These are phyloP conservation scores for Alternaria hordeiaustralica DNA, from an alignment of 2,329 filamentous ascomycete genomes.

Conservation along the genomic window DNA sequence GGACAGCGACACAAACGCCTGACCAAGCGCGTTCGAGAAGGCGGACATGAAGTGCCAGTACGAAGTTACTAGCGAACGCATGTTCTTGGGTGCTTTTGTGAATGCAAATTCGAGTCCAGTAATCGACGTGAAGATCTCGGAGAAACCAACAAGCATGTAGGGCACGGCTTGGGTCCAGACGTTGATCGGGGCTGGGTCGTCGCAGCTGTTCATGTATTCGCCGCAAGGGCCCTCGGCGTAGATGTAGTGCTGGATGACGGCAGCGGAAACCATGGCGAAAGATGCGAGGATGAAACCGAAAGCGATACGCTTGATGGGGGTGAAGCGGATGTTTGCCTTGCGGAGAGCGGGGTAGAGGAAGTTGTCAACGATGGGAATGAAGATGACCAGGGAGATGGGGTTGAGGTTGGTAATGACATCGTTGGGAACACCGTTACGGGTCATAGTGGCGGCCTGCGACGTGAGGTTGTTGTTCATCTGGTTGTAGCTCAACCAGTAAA, in stretches of 20 bases:
- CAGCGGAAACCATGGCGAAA: slow-evolving; percentile 57
- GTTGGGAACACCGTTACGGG: slow-evolving; percentile 61
- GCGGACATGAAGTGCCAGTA: slow-evolving; percentile 75
- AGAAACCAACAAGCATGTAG: slow-evolving; percentile 62
- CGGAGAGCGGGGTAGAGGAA: slow-evolving; percentile 60
- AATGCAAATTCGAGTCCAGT: slow-evolving; percentile 77
- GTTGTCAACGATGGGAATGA: slow-evolving; percentile 61
- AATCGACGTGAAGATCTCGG: slow-evolving; percentile 64
- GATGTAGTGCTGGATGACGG: slow-evolving; percentile 64
- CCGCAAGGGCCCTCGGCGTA: slow-evolving; percentile 70
- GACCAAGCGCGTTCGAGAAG: slow-evolving; percentile 72
- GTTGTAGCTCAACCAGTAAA: slow-evolving; percentile 58
- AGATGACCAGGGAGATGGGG: slow-evolving; percentile 60
- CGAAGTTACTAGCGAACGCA: slow-evolving; percentile 76
- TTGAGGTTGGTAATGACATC: slow-evolving; percentile 64
- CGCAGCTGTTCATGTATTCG: slow-evolving; percentile 61
- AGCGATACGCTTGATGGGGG: slow-evolving; percentile 61
- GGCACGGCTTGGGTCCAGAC: slow-evolving; percentile 63
- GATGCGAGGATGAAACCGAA: slow-evolving; percentile 58
- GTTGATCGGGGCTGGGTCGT: slow-evolving; percentile 65
- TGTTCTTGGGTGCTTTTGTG: slow-evolving; percentile 78
- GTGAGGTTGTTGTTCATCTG: slow-evolving; percentile 63
- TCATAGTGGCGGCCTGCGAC: slow-evolving; percentile 63
- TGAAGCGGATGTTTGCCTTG: slow-evolving; percentile 56
- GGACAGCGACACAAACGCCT: slow-evolving; percentile 68